Conservation (phyloP, 768 basidiomycete species). For the Mycena sanguinolenta region DNA sequence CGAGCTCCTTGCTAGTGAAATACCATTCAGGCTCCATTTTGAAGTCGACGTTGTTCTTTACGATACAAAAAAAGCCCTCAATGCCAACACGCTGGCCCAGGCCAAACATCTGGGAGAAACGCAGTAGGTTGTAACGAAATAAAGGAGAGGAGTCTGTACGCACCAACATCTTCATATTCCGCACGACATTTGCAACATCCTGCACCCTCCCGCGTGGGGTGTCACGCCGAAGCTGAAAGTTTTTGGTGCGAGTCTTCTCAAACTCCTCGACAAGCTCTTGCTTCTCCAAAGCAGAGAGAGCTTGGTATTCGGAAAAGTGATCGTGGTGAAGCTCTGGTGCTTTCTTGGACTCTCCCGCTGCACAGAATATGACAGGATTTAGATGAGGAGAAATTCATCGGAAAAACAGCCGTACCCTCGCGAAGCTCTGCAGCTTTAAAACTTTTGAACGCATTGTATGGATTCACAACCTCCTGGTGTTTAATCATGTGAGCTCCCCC, state of each 20-base stretch:
- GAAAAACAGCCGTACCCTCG: not conserved
- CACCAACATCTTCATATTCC: not conserved
- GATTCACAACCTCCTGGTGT: constrained; percentile 16
- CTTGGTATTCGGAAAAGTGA: not conserved
- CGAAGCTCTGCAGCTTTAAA: not conserved
- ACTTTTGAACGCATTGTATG: constrained; percentile 8
- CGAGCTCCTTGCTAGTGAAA: constrained; percentile 35
- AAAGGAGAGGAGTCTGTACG: too few species aligned
- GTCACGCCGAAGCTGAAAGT: not conserved
- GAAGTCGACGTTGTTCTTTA: constrained; percentile 34
- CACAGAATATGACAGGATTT: too few species aligned
- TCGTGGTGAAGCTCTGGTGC: not conserved
- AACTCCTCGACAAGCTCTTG: not conserved
- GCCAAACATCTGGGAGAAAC: constrained; percentile 24
- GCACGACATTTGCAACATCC: not conserved
- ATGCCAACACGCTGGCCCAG: constrained; percentile 36
- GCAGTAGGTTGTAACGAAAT: too few species aligned
- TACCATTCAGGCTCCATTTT: constrained; percentile 39
- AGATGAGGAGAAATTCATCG: too few species aligned
- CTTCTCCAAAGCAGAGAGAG: not conserved
- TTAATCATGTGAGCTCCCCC: constrained; percentile 22
- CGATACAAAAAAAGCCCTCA: constrained; percentile 43
- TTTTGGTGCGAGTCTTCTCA: not conserved
- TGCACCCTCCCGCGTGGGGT: not conserved
- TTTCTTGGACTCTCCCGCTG: not conserved